Evolutionary conservation across 805 yeast species (phyloP).

Genomic region (Jamesozyma jinghongensis): DNA sequence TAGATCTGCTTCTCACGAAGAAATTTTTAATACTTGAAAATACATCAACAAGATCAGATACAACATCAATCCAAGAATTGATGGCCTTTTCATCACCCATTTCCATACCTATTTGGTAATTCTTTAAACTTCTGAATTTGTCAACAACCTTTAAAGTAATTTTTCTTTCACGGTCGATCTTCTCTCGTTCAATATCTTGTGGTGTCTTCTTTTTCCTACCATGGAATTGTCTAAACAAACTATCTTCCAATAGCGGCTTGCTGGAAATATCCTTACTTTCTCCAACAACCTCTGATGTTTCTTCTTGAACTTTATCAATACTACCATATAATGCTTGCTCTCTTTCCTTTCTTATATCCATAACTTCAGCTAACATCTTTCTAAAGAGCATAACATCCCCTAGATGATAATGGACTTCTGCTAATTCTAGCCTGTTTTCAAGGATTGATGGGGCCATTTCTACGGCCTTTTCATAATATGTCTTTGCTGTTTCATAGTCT

Average conservation of each 20-base stretch:
- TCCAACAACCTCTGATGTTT: slow-evolving; percentile 1
- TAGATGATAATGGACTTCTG: slow-evolving; percentile 67
- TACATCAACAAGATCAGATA: slow-evolving; percentile 73
- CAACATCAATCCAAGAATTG: slow-evolving; percentile 74
- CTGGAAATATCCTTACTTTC: slow-evolving; percentile 11
- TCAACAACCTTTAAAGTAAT: slow-evolving; percentile 51
- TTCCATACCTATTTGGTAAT: slow-evolving; percentile 42
- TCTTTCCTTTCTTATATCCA: slow-evolving; percentile 31
- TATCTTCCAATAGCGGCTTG: slow-evolving; percentile 28
- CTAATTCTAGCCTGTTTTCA: slow-evolving; percentile 68
- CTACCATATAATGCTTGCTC: slow-evolving; percentile 16
- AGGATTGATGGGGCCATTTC: slow-evolving; percentile 53
- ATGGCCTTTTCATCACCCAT: slow-evolving; percentile 52
- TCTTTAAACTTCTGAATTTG: slow-evolving; percentile 44
- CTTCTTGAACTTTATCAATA: slow-evolving; percentile 4
- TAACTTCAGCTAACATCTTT: slow-evolving; percentile 45
- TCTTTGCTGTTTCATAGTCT: slow-evolving; percentile 55
- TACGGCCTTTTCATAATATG: slow-evolving; percentile 46
- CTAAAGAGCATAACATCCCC: slow-evolving; percentile 54
- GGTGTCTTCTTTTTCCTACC: slow-evolving; percentile 24
- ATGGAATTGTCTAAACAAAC: slow-evolving; percentile 22
- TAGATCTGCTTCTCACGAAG: slow-evolving; percentile 66
- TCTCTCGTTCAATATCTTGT: slow-evolving; percentile 36
- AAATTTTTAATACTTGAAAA: slow-evolving; percentile 71
- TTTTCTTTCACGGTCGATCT: slow-evolving; percentile 44